Conservation (phyloP, 257 asterid species). For the Nicotiana knightiana region DNA sequence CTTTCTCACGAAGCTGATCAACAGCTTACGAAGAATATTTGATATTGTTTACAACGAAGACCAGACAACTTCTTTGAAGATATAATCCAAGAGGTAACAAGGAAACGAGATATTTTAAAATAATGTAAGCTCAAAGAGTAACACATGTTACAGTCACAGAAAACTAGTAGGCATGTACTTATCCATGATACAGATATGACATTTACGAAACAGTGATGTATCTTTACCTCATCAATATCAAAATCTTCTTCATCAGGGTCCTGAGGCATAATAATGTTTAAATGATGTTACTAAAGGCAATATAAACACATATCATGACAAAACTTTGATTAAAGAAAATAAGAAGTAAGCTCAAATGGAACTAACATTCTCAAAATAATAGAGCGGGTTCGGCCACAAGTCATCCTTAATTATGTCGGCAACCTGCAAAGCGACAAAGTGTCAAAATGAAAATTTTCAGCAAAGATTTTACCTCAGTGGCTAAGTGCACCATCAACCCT, state of each 20-base stretch:
- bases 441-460: background rate
- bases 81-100: background rate
- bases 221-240: slow-evolving; percentile 34
- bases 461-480: background rate
- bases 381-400: slow-evolving; percentile 58
- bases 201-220: background rate
- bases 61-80: background rate
- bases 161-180: background rate
- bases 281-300: background rate
- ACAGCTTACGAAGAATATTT: background rate
- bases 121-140: background rate
- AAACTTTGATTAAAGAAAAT: background rate
- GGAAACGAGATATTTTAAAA: too few relatives aligned
- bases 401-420: slow-evolving; percentile 66
- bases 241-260: slow-evolving; percentile 39
- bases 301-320: background rate
- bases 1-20: background rate
- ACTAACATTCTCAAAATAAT: slow-evolving; percentile 40
- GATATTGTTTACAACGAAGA: too few relatives aligned
- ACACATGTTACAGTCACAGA: background rate
- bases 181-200: background rate
- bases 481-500: background rate
- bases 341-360: background rate
- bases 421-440: slow-evolving; percentile 21
- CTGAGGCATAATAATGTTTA: slow-evolving; percentile 6